phyloP scores from a whole-genome alignment of 495 filamentous ascomycete species.

The Podospora appendiculata region DNA sequence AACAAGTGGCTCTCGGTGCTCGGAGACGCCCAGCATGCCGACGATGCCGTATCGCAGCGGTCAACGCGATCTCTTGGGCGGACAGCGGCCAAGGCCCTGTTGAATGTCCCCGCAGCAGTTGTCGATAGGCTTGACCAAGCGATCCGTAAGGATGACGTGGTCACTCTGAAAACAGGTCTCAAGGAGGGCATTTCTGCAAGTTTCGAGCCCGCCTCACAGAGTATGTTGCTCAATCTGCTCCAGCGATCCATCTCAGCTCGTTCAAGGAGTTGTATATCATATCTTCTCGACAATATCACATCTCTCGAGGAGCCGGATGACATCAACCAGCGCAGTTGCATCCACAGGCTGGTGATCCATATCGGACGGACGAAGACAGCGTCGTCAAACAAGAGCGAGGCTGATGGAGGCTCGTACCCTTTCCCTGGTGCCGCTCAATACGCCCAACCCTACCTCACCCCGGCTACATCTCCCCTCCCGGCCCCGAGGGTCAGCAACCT shows the following conservation, averaged over 20 bases:
- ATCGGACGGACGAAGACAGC: conserved; percentile 73
- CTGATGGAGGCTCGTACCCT: conserved; percentile 39
- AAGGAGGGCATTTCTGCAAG: conserved; percentile 45
- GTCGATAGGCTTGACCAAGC: conserved; percentile 71
- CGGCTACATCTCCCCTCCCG: conserved; percentile 58
- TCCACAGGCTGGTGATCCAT: conserved; percentile 84
- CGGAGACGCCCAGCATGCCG: conserved; percentile 58
- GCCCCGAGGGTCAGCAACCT: conserved; percentile 30
- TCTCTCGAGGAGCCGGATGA: conserved; percentile 80
- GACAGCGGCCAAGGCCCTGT: conserved; percentile 57
- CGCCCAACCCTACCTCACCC: conserved; percentile 53
- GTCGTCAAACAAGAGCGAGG: conserved; percentile 33
- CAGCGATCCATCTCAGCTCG: conserved; percentile 74
- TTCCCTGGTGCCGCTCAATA: conserved; percentile 52
- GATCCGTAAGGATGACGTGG: conserved; percentile 64
- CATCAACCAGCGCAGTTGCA: conserved; percentile 86
- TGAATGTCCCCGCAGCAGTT: conserved; percentile 58
- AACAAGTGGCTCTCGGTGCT: conserved; percentile 87
- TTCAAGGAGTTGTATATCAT: conserved; percentile 58
- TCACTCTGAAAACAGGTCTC: conserved; percentile 51
- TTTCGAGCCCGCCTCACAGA: conserved; percentile 47
- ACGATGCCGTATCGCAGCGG: conserved; percentile 63
- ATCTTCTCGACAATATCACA: conserved; percentile 57
- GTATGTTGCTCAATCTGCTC: conserved; percentile 67
- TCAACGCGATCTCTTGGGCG: conserved; percentile 66